Conservation (phyloP, 352 stramenopile genomes). For the Phytophthora tentaculata region DNA sequence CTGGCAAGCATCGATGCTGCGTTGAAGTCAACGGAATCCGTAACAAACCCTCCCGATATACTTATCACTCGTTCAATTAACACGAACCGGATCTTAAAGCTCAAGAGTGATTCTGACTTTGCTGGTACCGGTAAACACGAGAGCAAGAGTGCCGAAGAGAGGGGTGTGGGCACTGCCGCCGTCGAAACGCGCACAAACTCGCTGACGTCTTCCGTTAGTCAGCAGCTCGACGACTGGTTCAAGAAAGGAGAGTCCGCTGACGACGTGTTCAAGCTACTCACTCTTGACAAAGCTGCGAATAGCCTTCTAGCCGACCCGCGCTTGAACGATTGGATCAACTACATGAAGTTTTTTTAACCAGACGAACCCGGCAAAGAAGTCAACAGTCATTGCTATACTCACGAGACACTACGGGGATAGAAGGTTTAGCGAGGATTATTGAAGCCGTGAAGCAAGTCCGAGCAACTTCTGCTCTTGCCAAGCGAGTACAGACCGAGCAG, state of each 20-base stretch:
- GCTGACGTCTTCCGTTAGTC: not conserved
- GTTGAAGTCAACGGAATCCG: not conserved
- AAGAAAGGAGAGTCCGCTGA: not conserved
- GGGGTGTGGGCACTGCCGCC: not conserved
- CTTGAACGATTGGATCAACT: not conserved
- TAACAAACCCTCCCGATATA: not conserved
- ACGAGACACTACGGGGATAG: not conserved
- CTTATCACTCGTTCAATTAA: not conserved
- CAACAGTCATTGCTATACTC: not conserved
- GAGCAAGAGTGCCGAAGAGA: not conserved
- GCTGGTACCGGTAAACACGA: not conserved
- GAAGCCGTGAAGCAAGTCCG: constrained; percentile 1
- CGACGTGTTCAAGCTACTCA: not conserved
- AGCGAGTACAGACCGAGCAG: not conserved
- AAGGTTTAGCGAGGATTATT: not conserved
- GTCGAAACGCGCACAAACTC: not conserved
- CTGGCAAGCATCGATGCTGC: not conserved
- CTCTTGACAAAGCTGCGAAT: not conserved
- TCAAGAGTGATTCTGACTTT: not conserved
- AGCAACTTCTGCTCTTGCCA: not conserved
- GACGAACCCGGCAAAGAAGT: not conserved
- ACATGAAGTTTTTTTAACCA: not conserved
- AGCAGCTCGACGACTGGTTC: not conserved
- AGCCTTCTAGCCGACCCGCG: not conserved
- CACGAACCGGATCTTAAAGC: not conserved